Percentiles rank a stretch among this genome's conserved stretches.
Conservation (phyloP, 1,139 yeast species). For the Blastobotrys aristatus region DNA sequence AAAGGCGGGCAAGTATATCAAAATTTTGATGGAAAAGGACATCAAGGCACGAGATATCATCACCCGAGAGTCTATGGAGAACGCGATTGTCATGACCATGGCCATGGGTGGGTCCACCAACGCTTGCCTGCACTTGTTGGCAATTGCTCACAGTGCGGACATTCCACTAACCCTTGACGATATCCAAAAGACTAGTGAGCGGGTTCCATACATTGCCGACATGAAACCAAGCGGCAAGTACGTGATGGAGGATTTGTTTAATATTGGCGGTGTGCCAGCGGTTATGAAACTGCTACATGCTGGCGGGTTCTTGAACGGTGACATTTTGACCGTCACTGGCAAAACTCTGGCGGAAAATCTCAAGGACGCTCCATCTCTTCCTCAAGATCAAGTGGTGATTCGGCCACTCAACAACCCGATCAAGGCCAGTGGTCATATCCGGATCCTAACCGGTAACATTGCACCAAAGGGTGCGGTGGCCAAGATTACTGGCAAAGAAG, state of each 20-base stretch:
- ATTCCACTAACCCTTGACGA: conserved; percentile 77
- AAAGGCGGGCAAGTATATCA: conserved; percentile 68
- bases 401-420: conserved; percentile 66
- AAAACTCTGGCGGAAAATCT: conserved; percentile 78
- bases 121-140: conserved; percentile 80
- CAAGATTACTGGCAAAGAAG: conserved; percentile 92
- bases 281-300: conserved; percentile 74
- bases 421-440: conserved; percentile 79
- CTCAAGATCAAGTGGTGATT: conserved; percentile 69
- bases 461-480: conserved; percentile 94
- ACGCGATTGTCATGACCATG: conserved; percentile 80
- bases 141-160: conserved; percentile 80
- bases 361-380: conserved; percentile 49
- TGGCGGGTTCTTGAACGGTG: conserved; percentile 75
- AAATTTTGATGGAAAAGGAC: conserved; percentile 61
- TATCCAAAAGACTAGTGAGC: conserved; percentile 78
- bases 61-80: conserved; percentile 79
- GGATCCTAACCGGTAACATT: conserved; percentile 75
- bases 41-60: conserved; percentile 78
- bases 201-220: conserved; percentile 82
- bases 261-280: conserved; percentile 84
- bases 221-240: conserved; percentile 90
- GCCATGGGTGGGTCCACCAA: conserved; percentile 95
- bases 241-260: conserved; percentile 85
- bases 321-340: conserved; percentile 76